Evolutionary conservation across 208 protist species (phyloP).

Genomic region (Plasmodiophora brassicae): DNA sequence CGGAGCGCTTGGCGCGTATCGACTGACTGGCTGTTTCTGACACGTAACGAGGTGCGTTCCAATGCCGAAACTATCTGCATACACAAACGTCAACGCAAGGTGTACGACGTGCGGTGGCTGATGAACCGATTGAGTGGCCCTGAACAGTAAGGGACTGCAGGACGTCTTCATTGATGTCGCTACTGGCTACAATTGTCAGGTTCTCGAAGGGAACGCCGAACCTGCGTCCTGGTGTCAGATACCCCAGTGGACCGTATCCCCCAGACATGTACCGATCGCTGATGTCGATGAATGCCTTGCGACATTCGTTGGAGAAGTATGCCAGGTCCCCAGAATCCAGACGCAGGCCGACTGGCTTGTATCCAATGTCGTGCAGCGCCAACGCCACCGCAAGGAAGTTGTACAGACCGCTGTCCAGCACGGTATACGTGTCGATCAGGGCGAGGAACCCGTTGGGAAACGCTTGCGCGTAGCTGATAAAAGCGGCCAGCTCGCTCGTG

Average conservation of each 20-base stretch:
- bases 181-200: constrained; percentile 27
- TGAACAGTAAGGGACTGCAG: not conserved
- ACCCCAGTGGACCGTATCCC: not conserved
- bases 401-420: constrained; percentile 62
- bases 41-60: constrained; percentile 83
- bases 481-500: constrained; percentile 69
- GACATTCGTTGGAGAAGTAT: constrained; percentile 32
- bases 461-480: constrained; percentile 66
- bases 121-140: constrained; percentile 34
- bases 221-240: not conserved
- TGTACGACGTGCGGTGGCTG: not conserved
- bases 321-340: constrained; percentile 74
- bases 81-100: constrained; percentile 42
- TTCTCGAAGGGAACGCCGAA: constrained; percentile 29
- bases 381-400: constrained; percentile 71
- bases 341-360: constrained; percentile 59
- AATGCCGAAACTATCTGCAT: constrained; percentile 76
- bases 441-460: constrained; percentile 74
- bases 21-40: constrained; percentile 46
- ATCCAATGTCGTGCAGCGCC: constrained; percentile 61
- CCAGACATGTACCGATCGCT: not conserved
- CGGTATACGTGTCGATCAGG: constrained; percentile 82
- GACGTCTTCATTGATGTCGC: constrained; percentile 34
- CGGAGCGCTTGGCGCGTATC: not conserved
- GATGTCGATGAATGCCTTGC: not conserved